phyloP scores from a whole-genome alignment of 208 protist species.

The Leishmania mexicana region DNA sequence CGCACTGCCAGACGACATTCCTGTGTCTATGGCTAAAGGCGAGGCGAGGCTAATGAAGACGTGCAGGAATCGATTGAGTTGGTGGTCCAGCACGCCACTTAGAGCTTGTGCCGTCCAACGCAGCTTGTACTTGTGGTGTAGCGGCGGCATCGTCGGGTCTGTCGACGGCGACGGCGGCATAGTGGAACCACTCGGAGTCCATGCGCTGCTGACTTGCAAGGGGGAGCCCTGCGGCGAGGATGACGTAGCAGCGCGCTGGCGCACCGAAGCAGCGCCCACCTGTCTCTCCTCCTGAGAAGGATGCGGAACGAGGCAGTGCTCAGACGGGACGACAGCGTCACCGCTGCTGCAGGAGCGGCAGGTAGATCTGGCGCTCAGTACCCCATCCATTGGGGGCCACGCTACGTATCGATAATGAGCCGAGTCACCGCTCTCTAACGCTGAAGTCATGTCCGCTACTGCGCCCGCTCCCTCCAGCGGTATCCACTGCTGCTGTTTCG shows the following conservation, averaged over 20 bases:
- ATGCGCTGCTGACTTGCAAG: not conserved
- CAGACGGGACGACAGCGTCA: not conserved
- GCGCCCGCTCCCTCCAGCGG: not conserved
- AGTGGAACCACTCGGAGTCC: not conserved
- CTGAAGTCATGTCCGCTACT: not conserved
- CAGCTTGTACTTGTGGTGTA: constrained; percentile 40
- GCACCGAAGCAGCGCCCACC: not conserved
- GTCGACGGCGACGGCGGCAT: not conserved
- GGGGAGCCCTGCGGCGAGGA: not conserved
- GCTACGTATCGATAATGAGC: not conserved
- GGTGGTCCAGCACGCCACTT: constrained; percentile 36
- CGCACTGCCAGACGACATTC: not conserved
- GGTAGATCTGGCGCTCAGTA: not conserved
- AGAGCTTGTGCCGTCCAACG: constrained; percentile 49
- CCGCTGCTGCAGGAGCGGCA: not conserved
- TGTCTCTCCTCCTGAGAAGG: not conserved
- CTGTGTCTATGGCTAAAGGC: constrained; percentile 27
- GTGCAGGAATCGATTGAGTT: constrained; percentile 67
- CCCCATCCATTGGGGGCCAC: constrained; percentile 7
- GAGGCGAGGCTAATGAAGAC: constrained; percentile 68
- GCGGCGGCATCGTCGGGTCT: constrained; percentile 36
- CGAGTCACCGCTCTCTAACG: not conserved
- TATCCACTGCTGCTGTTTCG: not conserved
- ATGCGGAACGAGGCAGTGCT: not conserved
- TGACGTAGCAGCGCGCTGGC: not conserved